Evolutionary conservation across 306 rosid species (phyloP), one percentile per base, ranked within the genome.

Genomic region (Begonia peltatifolia): DNA sequence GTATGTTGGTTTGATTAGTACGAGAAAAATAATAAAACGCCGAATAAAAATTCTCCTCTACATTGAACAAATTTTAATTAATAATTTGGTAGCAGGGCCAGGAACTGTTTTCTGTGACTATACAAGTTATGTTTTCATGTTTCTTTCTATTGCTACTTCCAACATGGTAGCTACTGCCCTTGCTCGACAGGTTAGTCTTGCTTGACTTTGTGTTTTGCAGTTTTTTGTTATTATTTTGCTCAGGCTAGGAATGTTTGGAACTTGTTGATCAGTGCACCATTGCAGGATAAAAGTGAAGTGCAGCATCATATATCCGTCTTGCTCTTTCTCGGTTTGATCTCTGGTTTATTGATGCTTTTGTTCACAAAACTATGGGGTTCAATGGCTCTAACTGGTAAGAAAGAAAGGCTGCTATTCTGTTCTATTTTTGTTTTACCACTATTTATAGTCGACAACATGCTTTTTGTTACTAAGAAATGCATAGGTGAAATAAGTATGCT

Each of bases 121-220:
- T 65, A 68, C 72, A 69, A 76, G 90, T 71, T 85, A 78, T 12
- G 58, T 56, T 50, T 89, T 89, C 79, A 89, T 89, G 97, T 89
- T 89, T 67, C 95, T 89, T 47, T 80, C 95, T 0, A 59, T 89
- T 59, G 89, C 97, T 6, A 89, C 97, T 63, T 89, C 97, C 6
- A 89, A 89, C 67, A 82, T 89, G 95, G 90, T 89, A 47, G 95
- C 97, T 49, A 84, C 95, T 41, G 78, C 95, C 53, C 84, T 84
- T 54, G 97, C 94, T 41, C 74, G 51, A 68, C 71, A 68, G 95
- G 97, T 89, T 63, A 12, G 61, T 58, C 52, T 53, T 66, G 7
- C 4, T 49, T 11, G 30, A n/a, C 6, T 41, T 64, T 12, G 18
- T 12, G 53, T 51, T 20, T 3, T 4, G 49, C 14, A 14, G 38